Evolutionary conservation across 2,329 filamentous ascomycete species (phyloP).

Genomic region (Paecilomyces sp.): DNA sequence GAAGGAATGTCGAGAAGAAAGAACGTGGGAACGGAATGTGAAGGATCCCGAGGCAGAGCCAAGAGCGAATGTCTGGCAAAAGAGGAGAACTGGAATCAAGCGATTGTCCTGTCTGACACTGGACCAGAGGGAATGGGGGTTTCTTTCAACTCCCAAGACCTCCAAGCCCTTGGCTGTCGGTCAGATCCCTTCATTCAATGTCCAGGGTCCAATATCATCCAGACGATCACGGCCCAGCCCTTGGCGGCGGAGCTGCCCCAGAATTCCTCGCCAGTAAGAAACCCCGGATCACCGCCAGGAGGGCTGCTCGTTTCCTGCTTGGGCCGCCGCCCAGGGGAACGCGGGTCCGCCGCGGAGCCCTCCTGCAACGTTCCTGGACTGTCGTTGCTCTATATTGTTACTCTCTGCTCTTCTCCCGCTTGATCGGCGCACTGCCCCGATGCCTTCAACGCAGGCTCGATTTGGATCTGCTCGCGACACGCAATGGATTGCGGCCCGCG

Average conservation of each 20-base stretch:
- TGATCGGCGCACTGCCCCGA: neutral
- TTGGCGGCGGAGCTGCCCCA: neutral
- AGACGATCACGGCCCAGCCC: neutral
- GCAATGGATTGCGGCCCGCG: neutral
- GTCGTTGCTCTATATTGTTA: neutral
- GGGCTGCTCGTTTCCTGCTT: neutral
- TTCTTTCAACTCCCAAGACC: neutral
- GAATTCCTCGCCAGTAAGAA: neutral
- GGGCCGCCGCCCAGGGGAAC: neutral
- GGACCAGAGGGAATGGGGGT: neutral
- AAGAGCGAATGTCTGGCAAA: neutral
- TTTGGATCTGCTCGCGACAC: neutral
- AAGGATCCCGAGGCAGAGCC: neutral
- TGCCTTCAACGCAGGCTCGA: neutral
- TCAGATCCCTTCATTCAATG: neutral
- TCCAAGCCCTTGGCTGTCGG: neutral
- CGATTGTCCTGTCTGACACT: neutral
- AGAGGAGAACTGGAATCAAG: neutral
- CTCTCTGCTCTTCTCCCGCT: neutral
- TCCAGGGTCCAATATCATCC: neutral
- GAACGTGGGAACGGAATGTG: neutral
- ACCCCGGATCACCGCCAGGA: neutral
- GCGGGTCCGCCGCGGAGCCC: neutral
- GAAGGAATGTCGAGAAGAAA: slow-evolving; percentile 11
- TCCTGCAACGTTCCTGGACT: neutral